Conservation (phyloP, 139 green algal genomes). For the Desmodesmus armatus region DNA sequence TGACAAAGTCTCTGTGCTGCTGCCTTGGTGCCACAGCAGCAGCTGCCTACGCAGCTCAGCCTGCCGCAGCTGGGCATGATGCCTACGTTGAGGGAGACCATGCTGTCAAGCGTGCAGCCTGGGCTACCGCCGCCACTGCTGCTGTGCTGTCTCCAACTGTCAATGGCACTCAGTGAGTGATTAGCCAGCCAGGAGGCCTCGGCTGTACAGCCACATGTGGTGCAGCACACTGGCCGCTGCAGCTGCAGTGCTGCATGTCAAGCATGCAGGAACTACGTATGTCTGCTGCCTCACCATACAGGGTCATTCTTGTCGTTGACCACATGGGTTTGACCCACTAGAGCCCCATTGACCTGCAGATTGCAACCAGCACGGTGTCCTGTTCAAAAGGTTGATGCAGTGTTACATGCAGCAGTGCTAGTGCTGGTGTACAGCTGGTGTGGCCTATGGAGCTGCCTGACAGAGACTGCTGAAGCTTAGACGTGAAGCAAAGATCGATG, state of each 20-base stretch:
- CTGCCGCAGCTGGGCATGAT: no score
- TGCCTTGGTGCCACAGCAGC: no score
- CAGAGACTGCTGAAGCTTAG: no score
- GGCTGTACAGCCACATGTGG: neutral
- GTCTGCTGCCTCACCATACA: neutral
- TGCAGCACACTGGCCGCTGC: neutral
- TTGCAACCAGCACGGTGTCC: neutral
- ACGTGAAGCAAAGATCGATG: neutral
- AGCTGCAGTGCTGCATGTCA: neutral
- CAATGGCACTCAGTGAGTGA: neutral
- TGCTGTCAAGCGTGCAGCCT: neutral
- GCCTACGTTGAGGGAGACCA: no score
- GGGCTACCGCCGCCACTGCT: neutral
- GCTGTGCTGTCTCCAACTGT: neutral
- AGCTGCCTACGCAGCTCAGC: no score
- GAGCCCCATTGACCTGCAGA: no score
- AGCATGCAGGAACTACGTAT: neutral
- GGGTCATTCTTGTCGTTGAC: slow-evolving; percentile 4
- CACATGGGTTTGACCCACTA: neutral
- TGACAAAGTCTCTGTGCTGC: no score
- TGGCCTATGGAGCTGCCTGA: neutral
- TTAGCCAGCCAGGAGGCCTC: neutral
- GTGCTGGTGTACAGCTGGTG: neutral
- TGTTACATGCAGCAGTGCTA: neutral
- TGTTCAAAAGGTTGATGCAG: neutral